These are phyloP conservation scores for Xylaria sp. DNA, from an alignment of 2,329 filamentous ascomycete genomes.

Conservation along the genomic window DNA sequence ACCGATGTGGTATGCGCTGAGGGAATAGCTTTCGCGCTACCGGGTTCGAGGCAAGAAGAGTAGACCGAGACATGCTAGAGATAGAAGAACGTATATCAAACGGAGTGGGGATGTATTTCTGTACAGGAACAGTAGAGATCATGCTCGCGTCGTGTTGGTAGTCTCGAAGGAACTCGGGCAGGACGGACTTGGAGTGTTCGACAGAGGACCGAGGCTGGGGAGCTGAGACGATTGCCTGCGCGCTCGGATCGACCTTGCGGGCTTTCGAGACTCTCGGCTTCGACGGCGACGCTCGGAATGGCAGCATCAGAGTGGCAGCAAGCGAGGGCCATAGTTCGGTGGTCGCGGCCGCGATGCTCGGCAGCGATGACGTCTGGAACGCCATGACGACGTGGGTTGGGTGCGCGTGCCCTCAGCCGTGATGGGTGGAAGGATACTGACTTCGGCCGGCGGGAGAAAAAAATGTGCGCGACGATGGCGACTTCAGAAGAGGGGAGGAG, in stretches of 20 bases:
- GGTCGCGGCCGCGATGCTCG: constrained; percentile 47
- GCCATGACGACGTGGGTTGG: constrained; percentile 32
- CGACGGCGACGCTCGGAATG: constrained; percentile 36
- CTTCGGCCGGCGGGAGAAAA: background rate
- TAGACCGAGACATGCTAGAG: constrained; percentile 34
- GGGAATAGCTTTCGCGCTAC: constrained; percentile 31
- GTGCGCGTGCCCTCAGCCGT: constrained; percentile 12
- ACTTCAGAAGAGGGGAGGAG: background rate
- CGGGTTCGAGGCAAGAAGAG: constrained; percentile 36
- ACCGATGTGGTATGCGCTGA: constrained; percentile 23
- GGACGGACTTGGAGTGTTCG: constrained; percentile 23
- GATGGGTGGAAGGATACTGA: background rate
- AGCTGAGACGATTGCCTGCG: constrained; percentile 9
- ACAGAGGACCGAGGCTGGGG: constrained; percentile 14
- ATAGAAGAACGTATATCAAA: constrained; percentile 40
- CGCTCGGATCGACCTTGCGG: constrained; percentile 11
- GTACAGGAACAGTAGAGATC: constrained; percentile 11
- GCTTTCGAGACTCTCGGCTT: constrained; percentile 11
- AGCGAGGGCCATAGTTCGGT: constrained; percentile 52
- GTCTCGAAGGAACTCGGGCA: constrained; percentile 42
- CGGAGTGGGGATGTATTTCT: constrained; percentile 27
- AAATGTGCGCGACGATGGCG: background rate
- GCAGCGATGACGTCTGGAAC: constrained; percentile 34
- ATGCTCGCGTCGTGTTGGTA: constrained; percentile 26
- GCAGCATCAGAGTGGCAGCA: constrained; percentile 42